phyloP scores from a whole-genome alignment of 2,329 filamentous ascomycete species.

The Monascus ruber region DNA sequence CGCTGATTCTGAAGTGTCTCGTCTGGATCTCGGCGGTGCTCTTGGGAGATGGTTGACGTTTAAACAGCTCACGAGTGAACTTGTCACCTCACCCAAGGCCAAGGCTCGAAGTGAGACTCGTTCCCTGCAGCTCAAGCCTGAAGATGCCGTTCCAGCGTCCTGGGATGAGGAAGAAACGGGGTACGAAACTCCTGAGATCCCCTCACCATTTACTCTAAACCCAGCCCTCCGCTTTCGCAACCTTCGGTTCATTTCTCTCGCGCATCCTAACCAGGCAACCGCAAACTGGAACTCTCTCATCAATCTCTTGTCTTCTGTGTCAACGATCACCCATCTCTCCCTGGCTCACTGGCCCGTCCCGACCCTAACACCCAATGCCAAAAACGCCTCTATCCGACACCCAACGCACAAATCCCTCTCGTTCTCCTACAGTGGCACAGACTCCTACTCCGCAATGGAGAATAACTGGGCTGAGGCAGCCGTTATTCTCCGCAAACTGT shows the following conservation, averaged over 20 bases:
- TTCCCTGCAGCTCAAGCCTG: neutral
- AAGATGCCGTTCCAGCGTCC: constrained; percentile 20
- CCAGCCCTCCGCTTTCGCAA: constrained; percentile 35
- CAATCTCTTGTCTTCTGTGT: constrained; percentile 39
- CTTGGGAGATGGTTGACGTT: constrained; percentile 40
- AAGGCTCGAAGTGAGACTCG: constrained; percentile 1
- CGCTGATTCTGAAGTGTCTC: constrained; percentile 33
- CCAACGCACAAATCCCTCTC: constrained; percentile 28
- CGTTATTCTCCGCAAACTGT: constrained; percentile 45
- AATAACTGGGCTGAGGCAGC: constrained; percentile 47
- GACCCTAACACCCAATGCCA: constrained; percentile 44
- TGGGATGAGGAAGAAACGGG: constrained; percentile 28
- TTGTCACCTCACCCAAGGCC: constrained; percentile 19
- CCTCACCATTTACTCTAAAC: constrained; percentile 10
- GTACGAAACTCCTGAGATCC: neutral
- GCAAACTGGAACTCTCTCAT: constrained; percentile 47
- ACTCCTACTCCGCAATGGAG: constrained; percentile 43
- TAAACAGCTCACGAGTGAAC: constrained; percentile 35
- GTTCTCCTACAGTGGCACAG: constrained; percentile 39
- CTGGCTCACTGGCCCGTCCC: constrained; percentile 52
- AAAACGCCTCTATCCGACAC: constrained; percentile 32
- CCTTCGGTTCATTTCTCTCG: constrained; percentile 48
- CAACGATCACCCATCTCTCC: constrained; percentile 51
- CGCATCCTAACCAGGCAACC: constrained; percentile 32
- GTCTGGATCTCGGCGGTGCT: constrained; percentile 43